phyloP scores from a whole-genome alignment of 2,329 filamentous ascomycete species.

The Anthostomella pinea region DNA sequence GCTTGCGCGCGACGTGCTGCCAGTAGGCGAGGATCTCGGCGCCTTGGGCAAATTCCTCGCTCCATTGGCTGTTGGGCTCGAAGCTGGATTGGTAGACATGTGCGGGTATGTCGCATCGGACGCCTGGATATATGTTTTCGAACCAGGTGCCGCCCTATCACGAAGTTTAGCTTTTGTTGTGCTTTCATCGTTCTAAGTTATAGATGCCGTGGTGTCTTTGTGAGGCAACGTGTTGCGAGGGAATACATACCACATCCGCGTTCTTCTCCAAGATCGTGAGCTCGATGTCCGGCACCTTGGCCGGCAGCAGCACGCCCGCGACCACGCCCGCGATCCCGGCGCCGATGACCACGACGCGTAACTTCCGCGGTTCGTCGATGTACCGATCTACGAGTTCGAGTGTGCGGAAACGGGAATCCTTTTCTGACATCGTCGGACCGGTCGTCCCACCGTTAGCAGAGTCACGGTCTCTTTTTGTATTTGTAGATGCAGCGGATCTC shows the following conservation, averaged over 20 bases:
- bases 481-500: too few species aligned
- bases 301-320: slow-evolving; percentile 63
- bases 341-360: slow-evolving; percentile 60
- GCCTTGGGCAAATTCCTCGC: slow-evolving; percentile 64
- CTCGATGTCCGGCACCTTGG: slow-evolving; percentile 65
- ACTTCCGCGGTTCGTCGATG: slow-evolving; percentile 45
- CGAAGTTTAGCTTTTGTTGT: background rate
- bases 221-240: background rate
- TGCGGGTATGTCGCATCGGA: slow-evolving; percentile 66
- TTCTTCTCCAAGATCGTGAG: slow-evolving; percentile 69
- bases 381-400: slow-evolving; percentile 26
- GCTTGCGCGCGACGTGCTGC: slow-evolving; percentile 59
- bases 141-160: slow-evolving; percentile 51
- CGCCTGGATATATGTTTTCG: slow-evolving; percentile 60
- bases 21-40: slow-evolving; percentile 66
- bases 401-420: too few species aligned
- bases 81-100: slow-evolving; percentile 71
- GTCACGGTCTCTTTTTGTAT: too few species aligned
- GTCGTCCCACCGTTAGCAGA: too few species aligned
- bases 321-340: slow-evolving; percentile 62
- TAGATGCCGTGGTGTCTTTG: too few species aligned
- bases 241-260: slow-evolving; percentile 55
- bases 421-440: too few species aligned
- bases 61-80: slow-evolving; percentile 66
- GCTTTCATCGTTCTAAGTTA: slow-evolving; percentile 2